Evolutionary conservation across 352 stramenopile species (phyloP).

Genomic region (Globisporangium uncinulatum): DNA sequence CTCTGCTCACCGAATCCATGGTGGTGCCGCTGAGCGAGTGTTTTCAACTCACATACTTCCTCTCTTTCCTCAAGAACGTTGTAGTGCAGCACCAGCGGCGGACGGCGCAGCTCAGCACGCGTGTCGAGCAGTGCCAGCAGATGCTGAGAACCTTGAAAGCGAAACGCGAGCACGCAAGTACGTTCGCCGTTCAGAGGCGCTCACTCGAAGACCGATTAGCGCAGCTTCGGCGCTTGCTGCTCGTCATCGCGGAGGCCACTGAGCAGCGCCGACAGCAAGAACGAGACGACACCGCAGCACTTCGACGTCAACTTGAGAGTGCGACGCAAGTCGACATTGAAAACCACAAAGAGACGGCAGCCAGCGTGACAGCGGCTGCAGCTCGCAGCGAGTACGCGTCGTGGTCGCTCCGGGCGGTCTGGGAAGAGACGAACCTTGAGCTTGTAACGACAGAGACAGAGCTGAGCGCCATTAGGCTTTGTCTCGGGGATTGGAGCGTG

Average conservation of each 20-base stretch:
- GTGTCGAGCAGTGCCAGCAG: neutral
- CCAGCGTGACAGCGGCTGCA: neutral
- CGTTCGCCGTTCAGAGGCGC: neutral
- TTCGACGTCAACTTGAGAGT: neutral
- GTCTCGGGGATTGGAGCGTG: slow-evolving; percentile 7
- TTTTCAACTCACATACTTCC: slow-evolving; percentile 7
- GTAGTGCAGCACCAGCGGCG: slow-evolving; percentile 5
- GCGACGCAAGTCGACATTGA: neutral
- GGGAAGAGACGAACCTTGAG: slow-evolving; percentile 23
- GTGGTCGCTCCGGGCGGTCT: slow-evolving; percentile 9
- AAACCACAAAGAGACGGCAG: neutral
- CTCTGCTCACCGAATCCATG: neutral
- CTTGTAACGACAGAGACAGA: slow-evolving; percentile 13
- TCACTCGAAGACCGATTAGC: neutral
- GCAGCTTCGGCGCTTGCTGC: neutral
- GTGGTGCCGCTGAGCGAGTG: slow-evolving; percentile 2
- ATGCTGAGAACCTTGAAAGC: neutral
- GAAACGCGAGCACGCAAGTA: neutral
- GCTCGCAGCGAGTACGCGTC: neutral
- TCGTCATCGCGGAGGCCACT: neutral
- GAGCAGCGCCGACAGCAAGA: neutral
- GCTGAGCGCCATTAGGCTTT: neutral
- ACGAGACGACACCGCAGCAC: neutral
- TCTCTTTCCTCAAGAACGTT: slow-evolving; percentile 16
- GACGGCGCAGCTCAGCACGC: neutral